These are phyloP conservation scores for Chytriomyces confervae DNA, from an alignment of 192 early-diverging fungal genomes.

Conservation along the genomic window DNA sequence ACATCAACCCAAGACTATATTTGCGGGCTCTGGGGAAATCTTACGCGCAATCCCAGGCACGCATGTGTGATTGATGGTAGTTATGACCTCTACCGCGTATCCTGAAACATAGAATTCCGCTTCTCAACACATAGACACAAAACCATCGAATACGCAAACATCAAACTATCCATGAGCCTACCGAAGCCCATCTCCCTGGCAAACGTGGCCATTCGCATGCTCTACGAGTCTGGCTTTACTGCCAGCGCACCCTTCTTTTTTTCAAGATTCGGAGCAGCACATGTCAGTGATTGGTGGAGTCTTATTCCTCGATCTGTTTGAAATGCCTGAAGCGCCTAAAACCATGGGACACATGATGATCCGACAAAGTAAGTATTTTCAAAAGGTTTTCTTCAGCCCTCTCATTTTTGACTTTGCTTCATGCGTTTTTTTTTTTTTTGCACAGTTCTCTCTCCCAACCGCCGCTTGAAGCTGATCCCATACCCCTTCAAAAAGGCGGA, in stretches of 20 bases:
- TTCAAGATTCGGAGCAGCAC: constrained; percentile 28
- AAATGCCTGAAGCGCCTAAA: constrained; percentile 60
- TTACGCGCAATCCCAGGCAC: constrained; percentile 61
- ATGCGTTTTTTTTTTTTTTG: neutral
- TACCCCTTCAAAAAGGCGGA: constrained; percentile 59
- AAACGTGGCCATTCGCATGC: constrained; percentile 57
- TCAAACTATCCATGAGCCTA: constrained; percentile 47
- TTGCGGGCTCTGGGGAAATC: constrained; percentile 60
- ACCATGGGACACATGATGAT: constrained; percentile 53
- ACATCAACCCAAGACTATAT: constrained; percentile 31
- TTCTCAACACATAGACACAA: constrained; percentile 47
- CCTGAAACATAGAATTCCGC: neutral
- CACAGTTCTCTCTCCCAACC: constrained; percentile 48
- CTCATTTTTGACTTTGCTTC: too few relatives aligned
- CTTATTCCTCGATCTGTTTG: constrained; percentile 55
- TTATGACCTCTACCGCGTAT: neutral
- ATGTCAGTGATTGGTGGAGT: constrained; percentile 53
- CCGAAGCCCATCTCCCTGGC: constrained; percentile 61
- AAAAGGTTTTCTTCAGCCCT: neutral
- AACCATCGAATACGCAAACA: constrained; percentile 53
- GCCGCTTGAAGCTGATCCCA: constrained; percentile 44
- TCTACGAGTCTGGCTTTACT: constrained; percentile 42
- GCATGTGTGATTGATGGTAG: neutral
- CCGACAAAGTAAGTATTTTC: constrained; percentile 46
- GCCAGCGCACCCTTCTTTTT: constrained; percentile 38